phyloP scores from a whole-genome alignment of 2,329 filamentous ascomycete genomes.

The Penicillium sp. region DNA sequence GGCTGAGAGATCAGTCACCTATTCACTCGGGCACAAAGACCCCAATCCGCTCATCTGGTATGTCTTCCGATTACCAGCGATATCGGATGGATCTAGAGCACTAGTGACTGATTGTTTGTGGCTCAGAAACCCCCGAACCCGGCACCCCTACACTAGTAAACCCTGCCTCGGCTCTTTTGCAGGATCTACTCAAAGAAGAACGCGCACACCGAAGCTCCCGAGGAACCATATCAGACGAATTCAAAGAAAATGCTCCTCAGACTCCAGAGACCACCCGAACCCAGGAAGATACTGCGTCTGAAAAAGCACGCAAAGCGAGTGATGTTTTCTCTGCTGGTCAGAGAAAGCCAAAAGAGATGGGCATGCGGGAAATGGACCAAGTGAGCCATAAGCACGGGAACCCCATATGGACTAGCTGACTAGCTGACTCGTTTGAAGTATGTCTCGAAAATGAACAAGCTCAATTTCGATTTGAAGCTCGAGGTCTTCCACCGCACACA shows the following conservation, averaged over 20 bases:
- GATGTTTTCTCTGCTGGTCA: slow-evolving; percentile 29
- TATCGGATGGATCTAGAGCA: not conserved
- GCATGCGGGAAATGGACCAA: slow-evolving; percentile 42
- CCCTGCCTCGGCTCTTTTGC: slow-evolving; percentile 38
- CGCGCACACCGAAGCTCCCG: slow-evolving; percentile 36
- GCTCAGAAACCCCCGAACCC: slow-evolving; percentile 30
- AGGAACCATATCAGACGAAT: slow-evolving; percentile 22
- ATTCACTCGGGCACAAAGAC: slow-evolving; percentile 19
- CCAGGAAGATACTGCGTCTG: slow-evolving; percentile 34
- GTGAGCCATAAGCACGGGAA: slow-evolving; percentile 21
- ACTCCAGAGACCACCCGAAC: slow-evolving; percentile 26
- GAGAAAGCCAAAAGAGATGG: slow-evolving; percentile 40
- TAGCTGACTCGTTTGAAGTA: slow-evolving; percentile 31
- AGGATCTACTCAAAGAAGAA: slow-evolving; percentile 41
- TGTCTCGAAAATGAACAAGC: slow-evolving; percentile 43
- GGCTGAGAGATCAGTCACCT: slow-evolving; percentile 30
- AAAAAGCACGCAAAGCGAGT: slow-evolving; percentile 33
- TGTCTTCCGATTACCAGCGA: slow-evolving; percentile 2
- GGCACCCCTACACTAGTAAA: slow-evolving; percentile 34
- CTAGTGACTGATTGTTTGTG: slow-evolving; percentile 1
- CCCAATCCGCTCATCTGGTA: slow-evolving; percentile 24
- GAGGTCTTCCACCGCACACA: slow-evolving; percentile 41
- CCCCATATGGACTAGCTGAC: slow-evolving; percentile 5
- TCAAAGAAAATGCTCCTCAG: slow-evolving; percentile 20
- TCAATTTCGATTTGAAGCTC: slow-evolving; percentile 44